Base-by-base conservation (phyloP, 1,139 yeast species). In the Pichia sp. region DNA sequence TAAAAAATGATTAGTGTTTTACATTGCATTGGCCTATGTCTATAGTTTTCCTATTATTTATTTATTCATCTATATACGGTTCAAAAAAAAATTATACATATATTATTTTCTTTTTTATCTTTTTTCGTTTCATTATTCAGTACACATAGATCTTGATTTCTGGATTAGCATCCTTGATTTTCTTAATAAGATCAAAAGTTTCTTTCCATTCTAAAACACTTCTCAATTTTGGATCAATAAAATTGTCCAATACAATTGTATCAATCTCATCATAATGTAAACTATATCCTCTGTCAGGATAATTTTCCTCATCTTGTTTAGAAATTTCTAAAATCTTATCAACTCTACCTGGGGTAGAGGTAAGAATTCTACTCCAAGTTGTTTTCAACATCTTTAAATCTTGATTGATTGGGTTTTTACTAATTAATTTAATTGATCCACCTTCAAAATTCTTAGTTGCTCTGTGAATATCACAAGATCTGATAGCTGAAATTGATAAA, bases 391-490 rank as follows among this genome's bases (percentile, higher is more conserved):
- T 64, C 45, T 72, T 70, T 49, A 77, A 63, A 57, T 84, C 92
- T 43, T 77, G 77, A 28, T 69, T 68, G 37, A 81, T 58, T 52
- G 79, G 76, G 59, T 84, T 83, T 61, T 83, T 84, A 55, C 77
- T 75, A 56, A 83, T 83, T 38, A 83, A 60, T 57, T 82, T 83
- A 45, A 82, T 51, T 2, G 86, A 76, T 0, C 82, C 75, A 8
- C 81, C 79, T 4, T 70, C 65, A 33, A 79, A 55, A 31, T 69
- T 69, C 52, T 74, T 71, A 9, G 81, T 73, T 1, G 81, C 79
- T 46, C 92, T 69, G 56, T 77, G 78, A 3, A 81, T 71, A 55
- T 83, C 90, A 64, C 92, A 83, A 1, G 83, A 86, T 47, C 92
- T 68, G 28, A 82, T 64, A 1, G 90, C 90, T 0, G 88, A 81